These are phyloP conservation scores for Colletotrichum tanaceti DNA, from an alignment of 2,329 filamentous ascomycete genomes.

Conservation along the genomic window DNA sequence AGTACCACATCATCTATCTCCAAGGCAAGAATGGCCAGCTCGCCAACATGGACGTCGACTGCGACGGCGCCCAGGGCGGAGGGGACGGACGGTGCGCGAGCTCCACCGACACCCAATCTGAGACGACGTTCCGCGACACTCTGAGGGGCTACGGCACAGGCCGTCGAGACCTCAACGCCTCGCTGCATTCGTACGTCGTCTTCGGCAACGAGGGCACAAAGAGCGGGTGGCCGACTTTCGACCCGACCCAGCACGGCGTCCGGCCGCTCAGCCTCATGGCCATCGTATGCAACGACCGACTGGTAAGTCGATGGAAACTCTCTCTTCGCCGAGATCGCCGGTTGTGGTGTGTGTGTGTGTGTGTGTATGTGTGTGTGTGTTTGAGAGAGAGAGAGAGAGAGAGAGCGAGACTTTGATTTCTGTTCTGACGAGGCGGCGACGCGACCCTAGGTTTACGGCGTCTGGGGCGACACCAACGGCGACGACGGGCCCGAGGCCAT, in stretches of 20 bases:
- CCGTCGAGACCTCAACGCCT: conserved; percentile 55
- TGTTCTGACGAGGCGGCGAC: neutral
- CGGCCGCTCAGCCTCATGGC: conserved; percentile 61
- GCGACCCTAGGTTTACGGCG: conserved; percentile 62
- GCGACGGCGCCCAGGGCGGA: conserved; percentile 61
- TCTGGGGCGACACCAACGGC: conserved; percentile 73
- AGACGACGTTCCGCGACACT: conserved; percentile 60
- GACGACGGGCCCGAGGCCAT: conserved; percentile 59
- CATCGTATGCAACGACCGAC: conserved; percentile 59
- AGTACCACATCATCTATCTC: conserved; percentile 61
- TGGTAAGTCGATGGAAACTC: too few species aligned
- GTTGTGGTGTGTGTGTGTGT: too few species aligned
- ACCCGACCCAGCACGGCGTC: conserved; percentile 53
- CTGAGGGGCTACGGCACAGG: conserved; percentile 53
- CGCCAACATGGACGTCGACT: conserved; percentile 69
- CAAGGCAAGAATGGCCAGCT: conserved; percentile 56
- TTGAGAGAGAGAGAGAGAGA: too few species aligned
- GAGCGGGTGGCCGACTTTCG: conserved; percentile 48
- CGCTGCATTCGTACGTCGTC: conserved; percentile 61
- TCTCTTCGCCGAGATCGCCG: too few species aligned
- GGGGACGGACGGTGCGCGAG: conserved; percentile 59
- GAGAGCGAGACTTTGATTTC: too few species aligned
- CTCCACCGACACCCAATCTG: conserved; percentile 57
- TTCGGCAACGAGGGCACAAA: conserved; percentile 56
- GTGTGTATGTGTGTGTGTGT: too few species aligned